Evolutionary conservation across 2,329 filamentous ascomycete genomes (phyloP).

Genomic region (Penicillium italicum): DNA sequence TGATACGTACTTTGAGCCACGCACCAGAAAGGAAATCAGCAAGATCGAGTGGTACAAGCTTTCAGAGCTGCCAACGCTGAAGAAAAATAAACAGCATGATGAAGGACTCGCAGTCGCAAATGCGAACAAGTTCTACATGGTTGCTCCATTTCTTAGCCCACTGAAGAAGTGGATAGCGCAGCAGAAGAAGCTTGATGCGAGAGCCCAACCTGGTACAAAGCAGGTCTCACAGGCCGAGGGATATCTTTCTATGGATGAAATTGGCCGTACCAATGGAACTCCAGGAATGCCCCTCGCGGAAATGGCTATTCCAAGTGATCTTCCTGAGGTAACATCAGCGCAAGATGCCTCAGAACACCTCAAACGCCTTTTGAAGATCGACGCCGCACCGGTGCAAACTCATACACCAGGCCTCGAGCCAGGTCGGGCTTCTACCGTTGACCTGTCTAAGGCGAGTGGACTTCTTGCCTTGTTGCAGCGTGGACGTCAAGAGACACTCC

Average conservation of each 20-base stretch:
- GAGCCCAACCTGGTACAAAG: constrained; percentile 42
- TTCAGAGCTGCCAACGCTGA: constrained; percentile 78
- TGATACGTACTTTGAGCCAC: constrained; percentile 82
- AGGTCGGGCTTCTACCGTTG: constrained; percentile 24
- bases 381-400: constrained; percentile 12
- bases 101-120: constrained; percentile 56
- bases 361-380: constrained; percentile 48
- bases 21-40: constrained; percentile 94
- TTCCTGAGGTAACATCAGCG: constrained; percentile 39
- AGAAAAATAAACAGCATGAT: constrained; percentile 67
- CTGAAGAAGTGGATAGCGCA: constrained; percentile 88
- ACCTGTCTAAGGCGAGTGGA: constrained; percentile 47
- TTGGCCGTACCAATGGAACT: constrained; percentile 17
- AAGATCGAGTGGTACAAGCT: constrained; percentile 94
- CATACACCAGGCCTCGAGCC: constrained; percentile 11
- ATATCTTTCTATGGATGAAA: constrained; percentile 60
- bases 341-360: constrained; percentile 51
- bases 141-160: constrained; percentile 82
- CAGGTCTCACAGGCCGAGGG: constrained; percentile 47
- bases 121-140: constrained; percentile 95
- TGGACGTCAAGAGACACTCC: constrained; percentile 31
- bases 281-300: constrained; percentile 20
- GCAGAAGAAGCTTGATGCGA: constrained; percentile 69
- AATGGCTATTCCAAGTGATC: constrained; percentile 34
- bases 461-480: constrained; percentile 56